Conservation (phyloP, 306 rosid species). For the Myrica gale region DNA sequence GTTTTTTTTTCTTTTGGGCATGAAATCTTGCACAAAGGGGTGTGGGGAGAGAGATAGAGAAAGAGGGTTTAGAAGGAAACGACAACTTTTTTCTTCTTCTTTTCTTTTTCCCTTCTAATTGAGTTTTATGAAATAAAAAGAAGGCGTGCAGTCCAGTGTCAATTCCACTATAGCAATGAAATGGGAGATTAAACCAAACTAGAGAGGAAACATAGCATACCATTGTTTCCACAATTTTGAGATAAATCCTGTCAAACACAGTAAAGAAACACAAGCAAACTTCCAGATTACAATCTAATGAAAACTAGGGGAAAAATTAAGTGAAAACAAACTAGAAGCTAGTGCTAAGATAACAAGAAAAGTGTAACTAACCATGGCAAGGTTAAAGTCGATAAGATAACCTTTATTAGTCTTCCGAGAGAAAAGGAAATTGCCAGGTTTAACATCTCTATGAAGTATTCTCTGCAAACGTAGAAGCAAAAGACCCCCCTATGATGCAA, state of each 20-base stretch:
- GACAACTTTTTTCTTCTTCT: not conserved
- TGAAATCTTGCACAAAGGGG: not conserved
- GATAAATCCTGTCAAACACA: constrained; percentile 47
- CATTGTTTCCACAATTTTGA: constrained; percentile 28
- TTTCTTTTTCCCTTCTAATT: not conserved
- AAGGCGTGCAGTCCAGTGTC: not conserved
- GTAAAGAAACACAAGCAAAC: constrained; percentile 21
- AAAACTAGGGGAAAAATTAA: constrained; percentile 1
- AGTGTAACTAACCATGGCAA: constrained; percentile 63
- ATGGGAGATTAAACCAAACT: not conserved
- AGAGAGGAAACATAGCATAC: constrained; percentile 29
- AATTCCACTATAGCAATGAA: not conserved
- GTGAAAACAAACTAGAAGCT: not conserved
- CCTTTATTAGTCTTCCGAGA: constrained; percentile 69
- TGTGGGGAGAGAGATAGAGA: not conserved
- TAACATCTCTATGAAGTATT: constrained; percentile 77
- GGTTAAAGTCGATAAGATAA: constrained; percentile 87
- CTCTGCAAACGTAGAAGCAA: constrained; percentile 48
- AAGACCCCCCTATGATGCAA: constrained; percentile 9
- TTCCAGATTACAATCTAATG: not conserved
- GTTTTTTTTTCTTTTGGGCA: not conserved
- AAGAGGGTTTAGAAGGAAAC: not conserved
- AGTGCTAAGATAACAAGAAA: constrained; percentile 2
- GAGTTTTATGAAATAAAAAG: not conserved
- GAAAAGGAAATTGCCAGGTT: constrained; percentile 95